Conservation (phyloP, 768 basidiomycete species). For the Leccinum truebloodii region DNA sequence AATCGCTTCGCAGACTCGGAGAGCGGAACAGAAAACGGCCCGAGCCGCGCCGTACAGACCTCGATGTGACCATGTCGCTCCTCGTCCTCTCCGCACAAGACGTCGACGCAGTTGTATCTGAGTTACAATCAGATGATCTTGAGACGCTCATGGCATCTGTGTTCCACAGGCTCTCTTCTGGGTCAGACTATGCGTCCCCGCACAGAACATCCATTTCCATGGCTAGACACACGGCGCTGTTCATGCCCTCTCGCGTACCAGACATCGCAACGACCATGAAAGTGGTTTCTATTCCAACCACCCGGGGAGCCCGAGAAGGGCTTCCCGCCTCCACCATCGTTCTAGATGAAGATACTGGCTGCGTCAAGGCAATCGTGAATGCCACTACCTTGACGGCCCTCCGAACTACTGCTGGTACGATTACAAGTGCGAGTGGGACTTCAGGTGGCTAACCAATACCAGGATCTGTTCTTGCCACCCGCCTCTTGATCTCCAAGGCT, state of each 20-base stretch:
- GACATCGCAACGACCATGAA: slow-evolving; percentile 67
- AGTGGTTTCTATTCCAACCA: slow-evolving; percentile 72
- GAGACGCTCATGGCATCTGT: slow-evolving; percentile 58
- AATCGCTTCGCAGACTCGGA: no score
- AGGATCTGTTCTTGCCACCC: slow-evolving; percentile 73
- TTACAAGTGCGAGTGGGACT: neutral
- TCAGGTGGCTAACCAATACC: neutral
- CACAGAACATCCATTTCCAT: slow-evolving; percentile 59
- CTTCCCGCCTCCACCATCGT: slow-evolving; percentile 78
- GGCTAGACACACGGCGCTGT: slow-evolving; percentile 59
- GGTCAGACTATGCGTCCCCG: slow-evolving; percentile 39
- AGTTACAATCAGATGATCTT: slow-evolving; percentile 47
- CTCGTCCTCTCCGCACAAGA: slow-evolving; percentile 63
- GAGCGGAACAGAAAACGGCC: neutral
- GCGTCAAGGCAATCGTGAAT: slow-evolving; percentile 75
- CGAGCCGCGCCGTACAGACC: neutral
- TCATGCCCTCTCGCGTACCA: slow-evolving; percentile 79
- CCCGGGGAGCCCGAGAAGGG: slow-evolving; percentile 46
- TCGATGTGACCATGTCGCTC: slow-evolving; percentile 40
- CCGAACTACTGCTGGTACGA: slow-evolving; percentile 76
- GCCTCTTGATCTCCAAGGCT: slow-evolving; percentile 44
- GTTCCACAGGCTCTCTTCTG: slow-evolving; percentile 50
- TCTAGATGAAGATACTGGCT: slow-evolving; percentile 68
- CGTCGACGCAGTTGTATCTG: slow-evolving; percentile 49
- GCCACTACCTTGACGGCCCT: slow-evolving; percentile 76